A percentile compares a stretch with the other conserved stretches of the same genome.
phyloP scores from a whole-genome alignment of 1,284 basidiomycete species.

The Ceratobasidium sp. region DNA sequence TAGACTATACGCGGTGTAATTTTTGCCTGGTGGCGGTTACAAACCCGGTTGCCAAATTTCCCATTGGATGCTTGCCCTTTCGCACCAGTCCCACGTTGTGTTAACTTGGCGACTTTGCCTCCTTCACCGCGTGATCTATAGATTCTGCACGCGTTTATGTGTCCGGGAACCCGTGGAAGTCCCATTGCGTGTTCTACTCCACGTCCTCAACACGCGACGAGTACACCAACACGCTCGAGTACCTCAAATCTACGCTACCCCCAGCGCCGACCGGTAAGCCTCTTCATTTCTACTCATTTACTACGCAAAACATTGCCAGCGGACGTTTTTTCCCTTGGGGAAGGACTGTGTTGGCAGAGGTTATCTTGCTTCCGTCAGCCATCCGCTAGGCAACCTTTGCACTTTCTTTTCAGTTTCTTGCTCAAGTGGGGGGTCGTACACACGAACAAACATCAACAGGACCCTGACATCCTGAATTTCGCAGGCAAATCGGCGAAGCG shows the following conservation, averaged over 20 bases:
- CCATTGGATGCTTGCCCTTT: slow-evolving; percentile 53
- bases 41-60: slow-evolving; percentile 36
- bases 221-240: slow-evolving; percentile 69
- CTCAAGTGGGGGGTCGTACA: slow-evolving; percentile 35
- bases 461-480: slow-evolving; percentile 36
- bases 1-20: neutral
- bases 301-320: neutral
- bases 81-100: slow-evolving; percentile 52
- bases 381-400: slow-evolving; percentile 42
- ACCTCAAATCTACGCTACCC: slow-evolving; percentile 66
- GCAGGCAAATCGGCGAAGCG: slow-evolving; percentile 39
- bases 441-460: slow-evolving; percentile 34
- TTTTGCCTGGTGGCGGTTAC: slow-evolving; percentile 16
- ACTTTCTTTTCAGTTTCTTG: slow-evolving; percentile 43
- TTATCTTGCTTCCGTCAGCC: slow-evolving; percentile 42
- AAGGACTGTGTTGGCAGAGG: slow-evolving; percentile 23
- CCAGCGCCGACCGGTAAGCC: slow-evolving; percentile 57
- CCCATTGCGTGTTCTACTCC: slow-evolving; percentile 74
- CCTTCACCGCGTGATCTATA: slow-evolving; percentile 53
- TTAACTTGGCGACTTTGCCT: slow-evolving; percentile 17
- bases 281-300: slow-evolving; percentile 13
- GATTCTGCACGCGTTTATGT: slow-evolving; percentile 81
- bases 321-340: neutral
- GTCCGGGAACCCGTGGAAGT: slow-evolving; percentile 88
- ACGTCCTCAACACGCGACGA: slow-evolving; percentile 75